phyloP scores from a whole-genome alignment of 163 green algal species.

The Coccomyxa subellipsoidea region DNA sequence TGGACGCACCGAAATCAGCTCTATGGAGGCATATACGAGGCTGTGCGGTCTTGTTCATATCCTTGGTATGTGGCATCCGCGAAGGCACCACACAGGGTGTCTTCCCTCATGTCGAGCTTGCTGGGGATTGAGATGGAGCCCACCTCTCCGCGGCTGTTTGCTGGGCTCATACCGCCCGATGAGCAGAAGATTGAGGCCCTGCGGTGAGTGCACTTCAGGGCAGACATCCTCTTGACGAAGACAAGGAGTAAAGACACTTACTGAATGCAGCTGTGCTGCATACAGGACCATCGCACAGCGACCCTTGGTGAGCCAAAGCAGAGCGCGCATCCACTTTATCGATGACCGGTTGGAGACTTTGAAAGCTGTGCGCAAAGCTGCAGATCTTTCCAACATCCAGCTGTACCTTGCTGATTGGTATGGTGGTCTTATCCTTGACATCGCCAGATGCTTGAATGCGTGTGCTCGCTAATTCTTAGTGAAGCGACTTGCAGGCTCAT shows the following conservation, averaged over 20 bases:
- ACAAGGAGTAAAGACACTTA: too few species aligned
- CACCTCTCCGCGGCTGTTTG: slow-evolving; percentile 34
- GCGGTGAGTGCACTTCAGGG: background rate
- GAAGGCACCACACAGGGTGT: slow-evolving; percentile 30
- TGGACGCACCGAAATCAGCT: slow-evolving; percentile 38
- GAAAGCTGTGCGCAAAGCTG: slow-evolving; percentile 27
- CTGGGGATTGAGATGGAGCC: slow-evolving; percentile 32
- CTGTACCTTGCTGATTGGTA: slow-evolving; percentile 33
- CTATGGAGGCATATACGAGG: slow-evolving; percentile 39
- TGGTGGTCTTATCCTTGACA: background rate
- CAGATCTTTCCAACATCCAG: slow-evolving; percentile 18
- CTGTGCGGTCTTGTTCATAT: slow-evolving; percentile 32
- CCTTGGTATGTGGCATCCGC: slow-evolving; percentile 45
- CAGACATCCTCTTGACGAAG: too few species aligned
- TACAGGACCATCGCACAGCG: slow-evolving; percentile 16
- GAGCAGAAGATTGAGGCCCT: slow-evolving; percentile 41
- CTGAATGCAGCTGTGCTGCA: background rate
- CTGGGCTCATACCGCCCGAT: slow-evolving; percentile 40
- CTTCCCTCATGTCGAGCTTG: slow-evolving; percentile 28
- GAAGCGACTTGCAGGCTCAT: background rate
- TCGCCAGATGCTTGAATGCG: too few species aligned
- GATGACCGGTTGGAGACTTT: slow-evolving; percentile 53
- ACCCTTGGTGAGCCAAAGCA: slow-evolving; percentile 15
- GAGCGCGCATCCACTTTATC: slow-evolving; percentile 45
- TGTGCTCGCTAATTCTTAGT: too few species aligned